phyloP scores from a whole-genome alignment of 129 eudicot species.

The Daucus carota region DNA sequence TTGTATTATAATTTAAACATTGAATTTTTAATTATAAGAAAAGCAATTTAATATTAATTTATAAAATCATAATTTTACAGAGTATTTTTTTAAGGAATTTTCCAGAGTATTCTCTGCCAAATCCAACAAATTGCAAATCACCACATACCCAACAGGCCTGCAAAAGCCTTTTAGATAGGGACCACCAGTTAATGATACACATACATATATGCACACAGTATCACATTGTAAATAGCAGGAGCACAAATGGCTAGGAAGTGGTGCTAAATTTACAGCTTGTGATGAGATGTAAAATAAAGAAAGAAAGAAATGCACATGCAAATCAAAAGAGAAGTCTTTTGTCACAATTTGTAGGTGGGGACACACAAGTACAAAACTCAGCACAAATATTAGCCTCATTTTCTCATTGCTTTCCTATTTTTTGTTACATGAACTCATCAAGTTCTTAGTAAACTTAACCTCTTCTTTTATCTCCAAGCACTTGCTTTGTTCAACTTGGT shows the following conservation, averaged over 20 bases:
- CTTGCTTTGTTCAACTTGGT: neutral
- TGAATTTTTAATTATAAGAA: too few relatives aligned
- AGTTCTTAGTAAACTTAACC: conserved; percentile 14
- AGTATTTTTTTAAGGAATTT: too few relatives aligned
- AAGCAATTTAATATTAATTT: too few relatives aligned
- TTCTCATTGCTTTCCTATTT: conserved; percentile 12
- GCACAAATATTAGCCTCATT: conserved; percentile 22
- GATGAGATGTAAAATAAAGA: conserved; percentile 23
- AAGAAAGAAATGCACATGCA: conserved; percentile 3
- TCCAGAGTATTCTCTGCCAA: neutral
- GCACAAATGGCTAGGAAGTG: neutral
- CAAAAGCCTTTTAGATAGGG: neutral
- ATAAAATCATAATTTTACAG: too few relatives aligned
- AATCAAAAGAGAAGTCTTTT: conserved; percentile 20
- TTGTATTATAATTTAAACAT: too few relatives aligned
- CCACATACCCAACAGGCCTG: neutral
- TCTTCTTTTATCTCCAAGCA: neutral
- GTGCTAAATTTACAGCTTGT: conserved; percentile 25
- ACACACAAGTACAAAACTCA: conserved; percentile 4
- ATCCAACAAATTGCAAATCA: neutral
- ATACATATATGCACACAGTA: neutral
- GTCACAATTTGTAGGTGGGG: conserved; percentile 24
- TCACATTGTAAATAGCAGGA: too few relatives aligned
- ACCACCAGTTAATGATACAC: neutral
- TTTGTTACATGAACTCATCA: conserved; percentile 13